These are phyloP conservation scores for Lactarius indigo DNA, from an alignment of 768 basidiomycete species.

Conservation along the genomic window DNA sequence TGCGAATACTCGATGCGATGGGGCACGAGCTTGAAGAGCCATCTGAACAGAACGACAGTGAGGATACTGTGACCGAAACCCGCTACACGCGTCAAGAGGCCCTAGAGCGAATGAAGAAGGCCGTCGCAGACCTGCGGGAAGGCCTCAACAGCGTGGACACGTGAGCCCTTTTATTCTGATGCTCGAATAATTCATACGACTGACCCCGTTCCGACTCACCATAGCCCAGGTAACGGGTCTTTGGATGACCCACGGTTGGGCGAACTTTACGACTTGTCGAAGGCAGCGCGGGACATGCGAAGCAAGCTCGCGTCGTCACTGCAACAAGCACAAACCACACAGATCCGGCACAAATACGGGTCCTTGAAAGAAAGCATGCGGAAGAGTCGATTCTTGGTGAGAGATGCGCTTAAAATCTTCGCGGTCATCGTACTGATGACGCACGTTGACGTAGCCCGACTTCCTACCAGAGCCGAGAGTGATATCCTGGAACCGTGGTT, in stretches of 20 bases:
- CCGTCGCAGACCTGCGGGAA: conserved; percentile 53
- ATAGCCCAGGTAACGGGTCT: conserved; percentile 38
- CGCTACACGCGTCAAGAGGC: conserved; percentile 47
- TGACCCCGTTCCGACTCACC: conserved; percentile 2
- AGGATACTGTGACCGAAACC: conserved; percentile 24
- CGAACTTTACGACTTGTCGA: conserved; percentile 52
- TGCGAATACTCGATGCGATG: conserved; percentile 69
- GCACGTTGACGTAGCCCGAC: conserved; percentile 20
- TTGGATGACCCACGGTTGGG: conserved; percentile 45
- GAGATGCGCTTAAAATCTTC: conserved; percentile 19
- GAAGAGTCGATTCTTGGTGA: conserved; percentile 39
- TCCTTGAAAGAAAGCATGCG: conserved; percentile 38
- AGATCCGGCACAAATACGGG: conserved; percentile 36
- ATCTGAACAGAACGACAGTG: conserved; percentile 27
- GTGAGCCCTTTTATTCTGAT: conserved; percentile 35
- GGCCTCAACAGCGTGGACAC: conserved; percentile 56
- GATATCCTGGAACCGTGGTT: conserved; percentile 30
- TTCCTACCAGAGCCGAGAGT: conserved; percentile 19
- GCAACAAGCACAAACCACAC: conserved; percentile 37
- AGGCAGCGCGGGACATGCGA: conserved; percentile 48
- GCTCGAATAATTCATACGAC: conserved; percentile 13
- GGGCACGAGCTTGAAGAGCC: conserved; percentile 52
- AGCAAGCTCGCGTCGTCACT: conserved; percentile 43
- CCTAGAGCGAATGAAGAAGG: conserved; percentile 53
- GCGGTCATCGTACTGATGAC: neutral